A percentile compares a stretch with the other conserved stretches of the same genome.
Conservation (phyloP, 441 rosid species). For the Arabidopsis hybrid region DNA sequence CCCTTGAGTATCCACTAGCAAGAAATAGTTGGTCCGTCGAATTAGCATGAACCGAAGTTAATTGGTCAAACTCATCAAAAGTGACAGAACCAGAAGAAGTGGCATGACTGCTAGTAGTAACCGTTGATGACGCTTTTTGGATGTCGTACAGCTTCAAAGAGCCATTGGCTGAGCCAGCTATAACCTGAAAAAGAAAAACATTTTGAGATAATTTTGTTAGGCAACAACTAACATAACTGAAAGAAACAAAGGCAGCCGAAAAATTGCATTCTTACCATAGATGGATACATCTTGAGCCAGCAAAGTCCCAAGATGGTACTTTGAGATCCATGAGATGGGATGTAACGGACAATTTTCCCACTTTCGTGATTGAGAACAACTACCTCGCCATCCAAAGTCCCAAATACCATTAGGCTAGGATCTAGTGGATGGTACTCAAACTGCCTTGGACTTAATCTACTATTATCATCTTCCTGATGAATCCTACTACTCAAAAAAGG, state of each 20-base stretch:
- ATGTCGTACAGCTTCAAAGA: conserved; percentile 78
- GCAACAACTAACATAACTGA: conserved; percentile 12
- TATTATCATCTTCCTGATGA: conserved; percentile 48
- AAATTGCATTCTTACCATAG: conserved; percentile 57
- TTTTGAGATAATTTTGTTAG: neutral
- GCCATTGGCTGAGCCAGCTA: conserved; percentile 97
- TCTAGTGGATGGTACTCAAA: conserved; percentile 91
- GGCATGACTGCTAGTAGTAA: conserved; percentile 42
- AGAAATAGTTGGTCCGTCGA: conserved; percentile 87
- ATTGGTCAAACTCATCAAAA: conserved; percentile 86
- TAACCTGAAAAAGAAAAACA: conserved; percentile 58
- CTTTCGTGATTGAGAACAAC: conserved; percentile 88
- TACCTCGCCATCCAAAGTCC: conserved; percentile 93
- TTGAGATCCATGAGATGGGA: conserved; percentile 79
- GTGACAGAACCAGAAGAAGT: conserved; percentile 59
- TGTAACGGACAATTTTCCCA: conserved; percentile 70
- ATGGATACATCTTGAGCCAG: conserved; percentile 89
- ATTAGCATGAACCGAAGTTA: conserved; percentile 94
- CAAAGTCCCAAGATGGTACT: conserved; percentile 93
- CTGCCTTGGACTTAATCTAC: conserved; percentile 83
- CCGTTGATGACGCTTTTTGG: conserved; percentile 53
- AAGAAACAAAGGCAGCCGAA: conserved; percentile 15
- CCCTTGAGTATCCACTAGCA: conserved; percentile 92
- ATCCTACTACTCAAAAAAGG: conserved; percentile 50
- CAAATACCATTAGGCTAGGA: conserved; percentile 81